Conservation (phyloP, 2,329 filamentous ascomycete species). For the Cadophora gregata region DNA sequence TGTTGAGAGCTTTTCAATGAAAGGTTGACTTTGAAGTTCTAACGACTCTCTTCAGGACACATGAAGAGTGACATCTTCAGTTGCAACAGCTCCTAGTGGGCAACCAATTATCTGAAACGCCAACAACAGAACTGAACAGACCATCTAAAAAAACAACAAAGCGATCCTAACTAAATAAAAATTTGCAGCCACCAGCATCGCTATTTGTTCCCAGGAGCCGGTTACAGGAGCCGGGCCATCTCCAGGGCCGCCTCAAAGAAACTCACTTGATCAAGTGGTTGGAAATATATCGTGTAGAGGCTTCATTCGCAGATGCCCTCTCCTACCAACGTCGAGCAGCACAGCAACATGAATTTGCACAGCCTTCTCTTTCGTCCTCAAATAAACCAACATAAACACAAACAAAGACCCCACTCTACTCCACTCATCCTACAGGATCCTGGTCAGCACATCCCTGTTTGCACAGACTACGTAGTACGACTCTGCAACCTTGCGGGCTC, state of each 20-base stretch:
- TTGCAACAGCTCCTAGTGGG: not conserved
- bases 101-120: not conserved
- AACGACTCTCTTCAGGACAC: not conserved
- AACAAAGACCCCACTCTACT: too few species aligned
- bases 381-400: conserved; percentile 12
- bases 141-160: not conserved
- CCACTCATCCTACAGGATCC: conserved; percentile 18
- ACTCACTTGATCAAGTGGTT: not conserved
- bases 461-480: not conserved
- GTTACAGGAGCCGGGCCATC: not conserved
- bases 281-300: conserved; percentile 4
- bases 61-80: not conserved
- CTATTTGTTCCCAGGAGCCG: not conserved
- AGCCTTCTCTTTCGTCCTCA: conserved; percentile 7
- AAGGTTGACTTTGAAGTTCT: not conserved
- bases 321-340: not conserved
- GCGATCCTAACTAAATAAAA: not conserved
- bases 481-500: conserved; percentile 17
- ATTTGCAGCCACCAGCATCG: conserved; percentile 1
- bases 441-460: not conserved
- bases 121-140: not conserved
- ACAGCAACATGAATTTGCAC: conserved; percentile 10
- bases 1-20: not conserved
- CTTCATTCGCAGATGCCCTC: conserved; percentile 13
- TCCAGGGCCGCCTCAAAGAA: not conserved